phyloP scores from a whole-genome alignment of 192 early-diverging fungal species.

The Backusella sp. region DNA sequence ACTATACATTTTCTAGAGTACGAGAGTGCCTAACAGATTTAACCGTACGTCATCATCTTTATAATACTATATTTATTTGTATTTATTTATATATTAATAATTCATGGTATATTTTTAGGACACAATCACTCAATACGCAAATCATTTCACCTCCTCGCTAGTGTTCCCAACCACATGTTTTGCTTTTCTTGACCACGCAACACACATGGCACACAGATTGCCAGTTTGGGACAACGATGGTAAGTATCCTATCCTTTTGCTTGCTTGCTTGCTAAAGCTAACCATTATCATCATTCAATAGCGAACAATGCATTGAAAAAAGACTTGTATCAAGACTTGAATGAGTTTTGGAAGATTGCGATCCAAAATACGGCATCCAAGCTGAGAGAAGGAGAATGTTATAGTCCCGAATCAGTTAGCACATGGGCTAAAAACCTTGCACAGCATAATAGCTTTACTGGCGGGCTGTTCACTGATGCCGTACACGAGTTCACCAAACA shows the following conservation, averaged over 20 bases:
- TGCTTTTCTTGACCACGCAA: slow-evolving; percentile 76
- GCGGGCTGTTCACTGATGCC: slow-evolving; percentile 64
- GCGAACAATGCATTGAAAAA: slow-evolving; percentile 65
- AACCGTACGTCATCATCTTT: slow-evolving; percentile 33
- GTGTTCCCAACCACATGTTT: slow-evolving; percentile 80
- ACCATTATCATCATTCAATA: neutral
- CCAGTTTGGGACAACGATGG: slow-evolving; percentile 72
- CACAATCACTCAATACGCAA: slow-evolving; percentile 68
- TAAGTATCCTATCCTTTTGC: neutral
- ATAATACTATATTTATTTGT: neutral
- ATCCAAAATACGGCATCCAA: slow-evolving; percentile 70
- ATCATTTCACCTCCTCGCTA: slow-evolving; percentile 70
- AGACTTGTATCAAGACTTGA: slow-evolving; percentile 69
- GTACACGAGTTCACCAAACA: slow-evolving; percentile 58
- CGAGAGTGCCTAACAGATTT: slow-evolving; percentile 73
- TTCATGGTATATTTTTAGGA: slow-evolving; percentile 40
- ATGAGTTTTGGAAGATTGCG: slow-evolving; percentile 73
- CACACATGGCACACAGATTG: slow-evolving; percentile 71
- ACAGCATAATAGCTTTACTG: slow-evolving; percentile 58
- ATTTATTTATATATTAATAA: neutral
- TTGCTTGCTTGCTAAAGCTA: neutral
- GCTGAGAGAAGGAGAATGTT: slow-evolving; percentile 79
- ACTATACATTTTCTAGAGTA: slow-evolving; percentile 90
- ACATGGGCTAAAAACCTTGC: slow-evolving; percentile 82
- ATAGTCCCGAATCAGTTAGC: slow-evolving; percentile 70